Base-by-base conservation (phyloP, 2,329 filamentous ascomycete species). In the Raffaelea deltoideospora region DNA sequence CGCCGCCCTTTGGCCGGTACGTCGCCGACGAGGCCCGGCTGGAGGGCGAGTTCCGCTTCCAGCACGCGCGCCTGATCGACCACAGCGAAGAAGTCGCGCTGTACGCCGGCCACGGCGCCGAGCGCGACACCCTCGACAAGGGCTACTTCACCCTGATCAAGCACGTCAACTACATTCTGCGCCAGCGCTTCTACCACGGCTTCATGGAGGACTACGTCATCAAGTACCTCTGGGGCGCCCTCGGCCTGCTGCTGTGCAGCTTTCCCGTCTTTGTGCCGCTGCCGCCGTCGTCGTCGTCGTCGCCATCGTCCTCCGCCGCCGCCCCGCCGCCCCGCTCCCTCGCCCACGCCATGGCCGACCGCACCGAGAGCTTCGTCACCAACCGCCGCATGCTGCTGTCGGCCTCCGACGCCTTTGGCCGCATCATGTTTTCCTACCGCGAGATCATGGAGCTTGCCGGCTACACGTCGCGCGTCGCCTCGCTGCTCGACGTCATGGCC, bases 141-240 rank as follows among this genome's bases (percentile, higher is more conserved):
- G 88, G 90, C 14, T 98, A 98, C 58, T 98, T 98, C 53, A 98
- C 90, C 2, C 68, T 98, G 27, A 98, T 98, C 63, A 96, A 95
- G 60, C 90, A 98, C 59, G 88, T 98, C 53, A 98, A 98, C 57
- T 79, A 93, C 51, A 95, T 96, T 45, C 61, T 98, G 43, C 72
- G 87, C 28, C 70, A 84, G 43, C 75, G 90, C 34, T 82, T 98
- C 55, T 96, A 96, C 56, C 88, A 98, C 55, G 88, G 87, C n/a
- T 79, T 98, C 50, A 95, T 96, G 88, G 90, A 98, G 55, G 90
- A 98, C 56, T 98, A 95, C 57, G 85, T 96, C 40, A 94, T 98
- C 59, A 98, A 98, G 58, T 98, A 98, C 55, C 90, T 96, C 59
- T 98, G 90, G 90, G 90, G 90, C 29, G 88, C 90, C 3, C 58